Evolutionary conservation across 169 alveolate genomes (phyloP), one percentile per base, ranked within the genome.

Genomic region (Plasmodium vinckei): DNA sequence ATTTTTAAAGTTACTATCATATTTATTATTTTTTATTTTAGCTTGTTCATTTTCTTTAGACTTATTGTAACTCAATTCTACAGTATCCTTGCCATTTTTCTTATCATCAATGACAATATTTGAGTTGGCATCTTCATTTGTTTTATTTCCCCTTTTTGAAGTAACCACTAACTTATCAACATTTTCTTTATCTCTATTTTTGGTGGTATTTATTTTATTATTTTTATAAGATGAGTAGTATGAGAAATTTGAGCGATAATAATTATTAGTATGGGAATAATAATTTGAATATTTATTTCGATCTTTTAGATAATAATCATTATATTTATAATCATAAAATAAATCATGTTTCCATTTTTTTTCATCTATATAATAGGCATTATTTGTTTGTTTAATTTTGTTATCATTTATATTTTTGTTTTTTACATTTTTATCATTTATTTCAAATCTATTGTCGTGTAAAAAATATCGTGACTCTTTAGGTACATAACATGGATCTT

Each of bases 401-500:
- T 82, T 56, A 42, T 82, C 72, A 67, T 15, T 25, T 5, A 9
- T 46, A 49, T 77, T 49, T 23, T 59, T 73, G 27, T 73, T 73
- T 0, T 46, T 47, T 33, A 39, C 42, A 61, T 15, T 61, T 21
- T 68, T 65, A 33, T 82, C 90, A 65, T 23, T 68, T 10, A 49
- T 67, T 67, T 82, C 90, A 47, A 82, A 82, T 67, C 90, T 82
- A 60, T 82, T 68, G 65, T 82, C 90, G 57, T 82, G 90, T 4
- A 82, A 46, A 25, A 67, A 82, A 51, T 82, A 82, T 46, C 90
- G 54, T 51, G 79, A 19, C 65, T 82, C 90, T 23, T 82, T 82
- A 6, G 90, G 90, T 2, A 82, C 90, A 82, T 23, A 82, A 82
- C 90, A 82, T 27, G 90, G 90, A 59, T 82, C 90, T 61, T 82